Conservation (phyloP, 1,284 basidiomycete species). For the Pascua guehoae region DNA sequence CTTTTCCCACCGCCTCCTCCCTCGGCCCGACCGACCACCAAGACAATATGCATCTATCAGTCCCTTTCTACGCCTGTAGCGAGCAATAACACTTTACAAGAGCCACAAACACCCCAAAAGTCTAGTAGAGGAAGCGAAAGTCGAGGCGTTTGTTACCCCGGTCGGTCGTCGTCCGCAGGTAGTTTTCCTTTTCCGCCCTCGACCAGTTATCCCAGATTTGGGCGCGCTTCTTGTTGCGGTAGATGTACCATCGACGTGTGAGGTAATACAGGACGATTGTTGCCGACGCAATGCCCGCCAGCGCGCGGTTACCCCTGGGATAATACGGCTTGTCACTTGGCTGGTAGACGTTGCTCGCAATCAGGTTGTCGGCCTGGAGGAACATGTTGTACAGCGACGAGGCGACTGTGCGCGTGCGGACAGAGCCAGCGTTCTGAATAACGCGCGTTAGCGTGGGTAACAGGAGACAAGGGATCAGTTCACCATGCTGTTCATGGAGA, state of each 20-base stretch:
- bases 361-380: conserved; percentile 32
- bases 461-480: too few relatives aligned
- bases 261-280: conserved; percentile 21
- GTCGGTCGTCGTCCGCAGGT: conserved; percentile 30
- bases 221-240: conserved; percentile 26
- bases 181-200: conserved; percentile 24
- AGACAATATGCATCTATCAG: too few relatives aligned
- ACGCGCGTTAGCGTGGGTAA: too few relatives aligned
- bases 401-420: conserved; percentile 39
- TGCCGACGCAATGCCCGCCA: conserved; percentile 27
- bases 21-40: too few relatives aligned
- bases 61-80: too few relatives aligned
- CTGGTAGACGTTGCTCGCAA: conserved; percentile 38
- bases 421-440: conserved; percentile 30
- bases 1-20: too few relatives aligned
- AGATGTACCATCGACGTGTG: conserved; percentile 27
- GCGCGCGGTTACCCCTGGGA: conserved; percentile 33
- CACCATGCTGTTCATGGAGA: conserved; percentile 25
- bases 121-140: conserved; percentile 13
- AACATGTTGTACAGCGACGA: conserved; percentile 41
- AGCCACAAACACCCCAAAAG: too few relatives aligned
- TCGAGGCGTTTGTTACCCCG: conserved; percentile 32
- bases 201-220: conserved; percentile 34
- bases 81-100: too few relatives aligned
- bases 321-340: conserved; percentile 31